Evolutionary conservation across 371 early-diverging fungal species (phyloP).

Genomic region (Phascolomyces articulosus): DNA sequence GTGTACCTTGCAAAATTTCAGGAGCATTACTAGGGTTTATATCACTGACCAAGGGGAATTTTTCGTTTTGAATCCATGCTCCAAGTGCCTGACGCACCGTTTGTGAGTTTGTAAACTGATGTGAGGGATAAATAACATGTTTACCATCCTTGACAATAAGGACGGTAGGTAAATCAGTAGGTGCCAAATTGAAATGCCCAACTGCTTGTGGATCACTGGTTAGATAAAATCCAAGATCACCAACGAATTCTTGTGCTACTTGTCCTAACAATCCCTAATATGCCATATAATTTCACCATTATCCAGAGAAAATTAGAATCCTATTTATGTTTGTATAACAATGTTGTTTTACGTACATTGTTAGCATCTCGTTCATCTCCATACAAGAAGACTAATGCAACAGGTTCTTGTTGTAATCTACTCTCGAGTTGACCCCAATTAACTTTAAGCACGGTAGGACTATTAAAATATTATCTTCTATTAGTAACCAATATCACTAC

Average conservation of each 20-base stretch:
- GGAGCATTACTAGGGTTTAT: conserved; percentile 35
- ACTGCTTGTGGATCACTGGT: conserved; percentile 30
- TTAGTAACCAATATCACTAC: not conserved
- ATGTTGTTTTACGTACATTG: conserved; percentile 12
- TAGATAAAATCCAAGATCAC: conserved; percentile 34
- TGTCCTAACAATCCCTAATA: conserved; percentile 31
- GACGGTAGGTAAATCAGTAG: conserved; percentile 29
- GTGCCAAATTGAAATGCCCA: conserved; percentile 22
- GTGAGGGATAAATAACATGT: conserved; percentile 24
- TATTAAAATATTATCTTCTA: not conserved
- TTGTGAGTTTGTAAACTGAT: conserved; percentile 29
- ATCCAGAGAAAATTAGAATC: too few relatives aligned
- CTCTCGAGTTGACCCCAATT: conserved; percentile 20
- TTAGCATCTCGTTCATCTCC: conserved; percentile 18
- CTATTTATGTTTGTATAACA: too few relatives aligned
- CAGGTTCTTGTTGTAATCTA: conserved; percentile 27
- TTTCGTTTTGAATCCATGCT: conserved; percentile 41
- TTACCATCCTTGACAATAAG: conserved; percentile 44
- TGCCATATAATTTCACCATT: too few relatives aligned
- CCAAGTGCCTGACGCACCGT: conserved; percentile 21
- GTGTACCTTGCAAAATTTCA: conserved; percentile 32
- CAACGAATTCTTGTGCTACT: conserved; percentile 24
- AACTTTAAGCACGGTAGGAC: conserved; percentile 30
- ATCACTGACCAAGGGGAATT: conserved; percentile 39
- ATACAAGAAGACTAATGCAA: conserved; percentile 39